A percentile compares a stretch with the other conserved stretches of the same genome.
Evolutionary conservation across 768 basidiomycete species (phyloP).

Genomic region (Antrodiella citrinella): DNA sequence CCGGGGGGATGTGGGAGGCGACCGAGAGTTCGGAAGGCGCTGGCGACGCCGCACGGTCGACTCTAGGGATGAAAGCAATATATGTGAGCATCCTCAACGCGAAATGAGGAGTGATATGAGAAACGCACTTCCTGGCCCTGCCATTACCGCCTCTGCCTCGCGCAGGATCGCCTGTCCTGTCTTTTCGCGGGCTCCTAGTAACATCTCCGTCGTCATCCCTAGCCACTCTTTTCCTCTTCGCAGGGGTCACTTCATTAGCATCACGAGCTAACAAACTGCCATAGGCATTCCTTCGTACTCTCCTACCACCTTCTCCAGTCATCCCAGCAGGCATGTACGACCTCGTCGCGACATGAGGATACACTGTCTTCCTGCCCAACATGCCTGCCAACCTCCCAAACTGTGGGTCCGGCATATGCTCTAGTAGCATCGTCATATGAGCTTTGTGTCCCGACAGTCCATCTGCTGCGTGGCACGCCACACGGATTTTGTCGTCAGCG

Average conservation of each 20-base stretch:
- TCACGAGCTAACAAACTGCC: constrained; percentile 41
- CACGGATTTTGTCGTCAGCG: constrained; percentile 96
- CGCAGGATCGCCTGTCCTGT: constrained; percentile 36
- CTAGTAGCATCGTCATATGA: constrained; percentile 56
- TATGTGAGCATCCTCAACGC: not conserved
- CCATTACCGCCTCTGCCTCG: constrained; percentile 38
- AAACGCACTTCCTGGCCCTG: constrained; percentile 54
- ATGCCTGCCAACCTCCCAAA: constrained; percentile 24
- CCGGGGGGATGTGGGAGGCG: constrained; percentile 49
- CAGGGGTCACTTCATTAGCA: constrained; percentile 52
- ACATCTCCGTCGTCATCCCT: constrained; percentile 62
- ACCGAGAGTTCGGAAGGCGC: constrained; percentile 68
- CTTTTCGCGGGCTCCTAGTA: constrained; percentile 57
- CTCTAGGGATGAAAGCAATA: constrained; percentile 27
- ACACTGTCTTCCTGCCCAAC: constrained; percentile 57
- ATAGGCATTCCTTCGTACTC: constrained; percentile 45
- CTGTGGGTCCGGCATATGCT: constrained; percentile 59
- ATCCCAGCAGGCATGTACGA: constrained; percentile 56
- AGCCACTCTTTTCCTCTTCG: constrained; percentile 49
- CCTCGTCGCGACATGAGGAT: constrained; percentile 67
- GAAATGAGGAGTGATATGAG: constrained; percentile 1
- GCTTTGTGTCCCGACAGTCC: constrained; percentile 60
- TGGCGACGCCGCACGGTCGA: constrained; percentile 60
- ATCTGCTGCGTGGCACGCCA: constrained; percentile 87
- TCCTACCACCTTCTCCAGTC: constrained; percentile 51